Evolutionary conservation across 345 rosid genomes (phyloP), one percentile per base, ranked within the genome.

Genomic region (Populus euphratica): DNA sequence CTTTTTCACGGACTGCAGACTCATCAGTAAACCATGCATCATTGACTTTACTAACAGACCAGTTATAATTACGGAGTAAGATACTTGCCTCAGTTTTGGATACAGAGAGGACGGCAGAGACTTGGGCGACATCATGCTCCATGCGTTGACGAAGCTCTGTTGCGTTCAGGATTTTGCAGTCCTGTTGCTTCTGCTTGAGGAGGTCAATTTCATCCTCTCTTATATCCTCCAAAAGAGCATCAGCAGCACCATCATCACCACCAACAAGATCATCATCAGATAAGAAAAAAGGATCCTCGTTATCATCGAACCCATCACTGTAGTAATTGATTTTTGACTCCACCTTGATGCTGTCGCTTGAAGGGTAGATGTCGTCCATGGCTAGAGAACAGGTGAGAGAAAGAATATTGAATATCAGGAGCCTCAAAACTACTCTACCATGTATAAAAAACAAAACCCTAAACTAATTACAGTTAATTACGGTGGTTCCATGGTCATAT

Each of bases 11-110:
- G 23, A 77, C 78, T 11, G 8, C 62, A 38, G 27, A 59, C 67
- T 81, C 84, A 52, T 81, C 72, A 6, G 69, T 27, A 74, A 81
- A 77, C 84, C 84, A 81, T 23, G 49, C 25, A n/a, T 73, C 81
- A 7, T 49, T 50, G 9, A 81, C 56, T 27, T 47, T 62, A 39
- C 76, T 7, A 43, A 63, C 68, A 52, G 50, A 43, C 78, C 84
- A 77, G 41, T 73, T 52, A 25, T 68, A 81, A 67, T 63, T 33
- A 64, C 69, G 70, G 64, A 81, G 81, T 49, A 77, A 31, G 7
- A 74, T 52, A 64, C 72, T 77, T 62, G 84, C 81, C 72, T 77
- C 69, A 9, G 23, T 0, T 73, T 63, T 62, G 31, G 84, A 36
- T 25, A 81, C 6, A 17, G 56, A 77, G 33, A 81, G 78, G 47